Conservation (phyloP, 805 yeast genomes). For the Candida michaelii region DNA sequence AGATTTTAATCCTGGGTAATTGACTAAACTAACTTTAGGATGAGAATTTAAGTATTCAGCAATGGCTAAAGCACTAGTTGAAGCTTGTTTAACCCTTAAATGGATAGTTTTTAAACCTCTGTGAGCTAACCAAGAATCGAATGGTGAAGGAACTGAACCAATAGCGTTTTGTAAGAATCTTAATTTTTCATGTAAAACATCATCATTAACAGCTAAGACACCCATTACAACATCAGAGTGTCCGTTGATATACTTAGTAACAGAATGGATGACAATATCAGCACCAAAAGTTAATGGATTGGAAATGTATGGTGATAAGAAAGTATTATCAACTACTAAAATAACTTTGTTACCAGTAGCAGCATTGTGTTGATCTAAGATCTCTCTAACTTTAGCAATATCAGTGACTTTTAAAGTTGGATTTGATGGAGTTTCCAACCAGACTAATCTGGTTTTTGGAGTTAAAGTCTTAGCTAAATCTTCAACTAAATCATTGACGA, state of each 20-base stretch:
- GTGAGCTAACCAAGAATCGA: conserved; percentile 91
- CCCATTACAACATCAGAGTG: conserved; percentile 92
- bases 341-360: conserved; percentile 51
- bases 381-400: conserved; percentile 58
- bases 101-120: conserved; percentile 88
- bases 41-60: conserved; percentile 60
- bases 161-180: conserved; percentile 83
- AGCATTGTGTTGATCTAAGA: conserved; percentile 46
- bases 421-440: conserved; percentile 89
- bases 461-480: conserved; percentile 59
- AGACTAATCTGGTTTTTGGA: conserved; percentile 69
- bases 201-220: conserved; percentile 68
- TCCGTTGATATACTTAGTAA: conserved; percentile 88
- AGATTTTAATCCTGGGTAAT: conserved; percentile 78
- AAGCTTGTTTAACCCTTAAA: conserved; percentile 71
- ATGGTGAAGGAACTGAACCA: conserved; percentile 88
- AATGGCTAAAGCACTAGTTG: conserved; percentile 62
- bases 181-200: conserved; percentile 58
- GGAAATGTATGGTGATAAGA: conserved; percentile 82
- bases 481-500: conserved; percentile 60
- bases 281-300: conserved; percentile 84
- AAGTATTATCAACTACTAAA: conserved; percentile 85
- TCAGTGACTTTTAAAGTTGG: conserved; percentile 83
- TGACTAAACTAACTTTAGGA: conserved; percentile 61
- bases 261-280: conserved; percentile 84